A percentile compares a stretch with the other conserved stretches of the same genome.
Evolutionary conservation across 129 eudicot genomes (phyloP).

Genomic region (Artemisia tridentata): DNA sequence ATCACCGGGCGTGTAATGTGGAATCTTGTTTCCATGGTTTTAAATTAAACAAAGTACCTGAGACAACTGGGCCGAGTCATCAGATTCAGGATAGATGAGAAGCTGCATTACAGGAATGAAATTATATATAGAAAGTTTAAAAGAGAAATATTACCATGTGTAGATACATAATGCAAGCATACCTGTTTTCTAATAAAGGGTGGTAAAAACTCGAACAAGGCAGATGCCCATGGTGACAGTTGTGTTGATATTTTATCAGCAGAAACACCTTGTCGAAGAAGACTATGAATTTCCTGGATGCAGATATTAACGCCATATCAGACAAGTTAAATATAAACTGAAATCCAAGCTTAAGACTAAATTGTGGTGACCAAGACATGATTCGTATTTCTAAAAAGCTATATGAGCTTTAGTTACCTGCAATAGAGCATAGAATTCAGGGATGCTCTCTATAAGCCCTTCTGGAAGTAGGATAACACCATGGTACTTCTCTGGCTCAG

Average conservation of each 20-base stretch:
- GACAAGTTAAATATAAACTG: neutral
- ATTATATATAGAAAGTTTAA: neutral
- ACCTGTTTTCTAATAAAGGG: conserved; percentile 85
- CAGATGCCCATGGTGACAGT: conserved; percentile 97
- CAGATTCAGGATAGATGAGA: conserved; percentile 87
- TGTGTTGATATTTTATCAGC: conserved; percentile 71
- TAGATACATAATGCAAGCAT: neutral
- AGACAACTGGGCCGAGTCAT: conserved; percentile 86
- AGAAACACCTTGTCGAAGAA: conserved; percentile 64
- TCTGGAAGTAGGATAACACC: conserved; percentile 95
- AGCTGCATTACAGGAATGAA: conserved; percentile 42
- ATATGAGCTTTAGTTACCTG: conserved; percentile 47
- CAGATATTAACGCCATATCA: neutral
- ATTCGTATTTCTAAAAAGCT: too few relatives aligned
- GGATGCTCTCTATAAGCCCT: conserved; percentile 95
- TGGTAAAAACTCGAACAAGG: conserved; percentile 83
- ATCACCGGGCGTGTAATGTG: neutral
- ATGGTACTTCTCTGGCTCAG: conserved; percentile 64
- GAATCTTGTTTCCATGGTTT: neutral
- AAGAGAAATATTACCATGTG: neutral
- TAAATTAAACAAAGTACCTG: conserved; percentile 42
- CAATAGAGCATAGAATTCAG: conserved; percentile 80
- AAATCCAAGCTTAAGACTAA: neutral
- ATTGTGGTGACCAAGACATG: neutral
- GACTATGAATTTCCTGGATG: conserved; percentile 79